Evolutionary conservation across 148 eudicot species (phyloP), one percentile per base, ranked within the genome.

Genomic region (Selenicereus undatus): DNA sequence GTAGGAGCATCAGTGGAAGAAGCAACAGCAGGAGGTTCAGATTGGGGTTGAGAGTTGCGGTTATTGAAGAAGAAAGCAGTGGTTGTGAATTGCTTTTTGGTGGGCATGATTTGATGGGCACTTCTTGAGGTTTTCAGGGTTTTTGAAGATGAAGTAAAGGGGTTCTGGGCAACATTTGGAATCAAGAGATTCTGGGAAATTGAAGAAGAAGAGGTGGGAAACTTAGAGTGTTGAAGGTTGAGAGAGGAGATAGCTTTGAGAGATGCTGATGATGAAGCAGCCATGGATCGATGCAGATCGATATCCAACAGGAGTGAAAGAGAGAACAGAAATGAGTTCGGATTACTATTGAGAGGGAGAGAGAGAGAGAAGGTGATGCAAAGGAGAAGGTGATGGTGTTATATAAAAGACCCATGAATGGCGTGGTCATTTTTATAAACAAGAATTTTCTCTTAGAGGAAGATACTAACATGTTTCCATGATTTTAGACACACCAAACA

Each of bases 171-270:
- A 22, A 43, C 43, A 54, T 71, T 76, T 9, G 81, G 35, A 5
- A 80, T 21, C 26, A 79, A 27, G 24, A 70, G 17, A 17, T 43
- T 75, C 36, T 71, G 64, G 14, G 60, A 73, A 80, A 30, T 36
- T 64, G 74, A 82, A 78, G 74, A 71, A 22, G 48, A 60, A 78
- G 73, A 70, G 22, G 42, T 50, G 22, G 79, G 76, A 27, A 48
- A 0, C 32, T 71, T 80, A 1, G 75, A 60, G n/a, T 27, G 66
- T 14, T 80, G 12, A 3, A 32, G 50, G n/a, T n/a, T 71, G 11
- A 80, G 75, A 58, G 80, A 71, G 26, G 86, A 76, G 36, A 79
- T 21, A 71, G 45, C 10, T 84, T 26, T 75, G 43, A 76, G 71
- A 13, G 78, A 43, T 0, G 74, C 54, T 52, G 73, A 80, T 42